Base-by-base conservation (phyloP, 2,329 filamentous ascomycete species). In the Aspergillus glaucus region DNA sequence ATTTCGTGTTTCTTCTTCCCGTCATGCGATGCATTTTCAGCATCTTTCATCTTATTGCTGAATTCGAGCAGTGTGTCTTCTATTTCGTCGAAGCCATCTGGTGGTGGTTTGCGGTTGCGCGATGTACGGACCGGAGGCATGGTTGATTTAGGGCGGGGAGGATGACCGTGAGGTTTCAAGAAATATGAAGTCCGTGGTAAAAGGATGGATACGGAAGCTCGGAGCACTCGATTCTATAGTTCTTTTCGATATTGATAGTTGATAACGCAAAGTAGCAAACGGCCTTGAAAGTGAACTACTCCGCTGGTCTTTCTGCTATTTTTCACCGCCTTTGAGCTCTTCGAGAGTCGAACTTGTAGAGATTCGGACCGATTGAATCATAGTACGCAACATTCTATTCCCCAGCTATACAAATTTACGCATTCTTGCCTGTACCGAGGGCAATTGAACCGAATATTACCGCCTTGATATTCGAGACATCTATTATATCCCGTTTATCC, bases 1-100 rank as follows among this genome's bases (percentile, higher is more conserved):
- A 88, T 88, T 72, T 97, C 89, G 65, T 96, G 87, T 67, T 91
- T 91, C 82, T 87, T 79, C 79, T 89, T 80, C 74, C 88, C 67
- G 74, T 88, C 72, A 59, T 84, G 80, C 15, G 89, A 85, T 43
- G 90, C 86, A 71, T 94, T 95, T 67, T 96, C 90, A 46, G 93
- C 93, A 62, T 85, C 82, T 64, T 84, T 85, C 81, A 85, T 83
- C 66, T 82, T 82, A 69, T 84, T 84, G 62, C 74, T 72, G 67
- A 85, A 85, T 57, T 85, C 81, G 46, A 85, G 75, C 8, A 85
- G 75, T 3, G 81, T 85, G 65, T 85, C 82, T 72, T 85, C 82
- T 63, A 85, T 79, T 58, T 85, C 82, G 56, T 84, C 80, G 70
- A 85, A 85, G 65, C 82, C 82, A 39, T 80, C 79, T 50, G 82